phyloP scores from a whole-genome alignment of 2,329 filamentous ascomycete genomes.

The Apiospora sp. region DNA sequence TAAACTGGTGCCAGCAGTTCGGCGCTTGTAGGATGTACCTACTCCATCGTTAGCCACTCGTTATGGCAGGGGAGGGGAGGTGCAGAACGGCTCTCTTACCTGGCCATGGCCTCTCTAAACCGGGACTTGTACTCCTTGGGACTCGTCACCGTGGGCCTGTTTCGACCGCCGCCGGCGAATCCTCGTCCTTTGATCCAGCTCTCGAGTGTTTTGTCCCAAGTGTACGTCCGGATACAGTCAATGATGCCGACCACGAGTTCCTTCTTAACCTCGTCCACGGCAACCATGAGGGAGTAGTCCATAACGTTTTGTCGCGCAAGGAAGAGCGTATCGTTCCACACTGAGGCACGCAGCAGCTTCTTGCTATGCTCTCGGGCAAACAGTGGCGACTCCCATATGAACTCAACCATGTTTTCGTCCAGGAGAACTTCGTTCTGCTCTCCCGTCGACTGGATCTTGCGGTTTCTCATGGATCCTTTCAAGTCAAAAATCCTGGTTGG shows the following conservation, averaged over 20 bases:
- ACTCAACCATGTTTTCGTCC: constrained; percentile 99
- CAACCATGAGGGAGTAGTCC: constrained; percentile 99
- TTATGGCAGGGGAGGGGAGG: not conserved
- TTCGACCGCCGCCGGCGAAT: constrained; percentile 77
- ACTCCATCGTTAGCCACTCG: not conserved
- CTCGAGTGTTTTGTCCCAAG: constrained; percentile 99
- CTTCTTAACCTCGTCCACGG: constrained; percentile 87
- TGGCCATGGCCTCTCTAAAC: constrained; percentile 95
- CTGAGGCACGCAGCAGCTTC: constrained; percentile 87
- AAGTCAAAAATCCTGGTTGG: constrained; percentile 93
- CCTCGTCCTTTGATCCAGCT: constrained; percentile 99
- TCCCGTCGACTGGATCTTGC: constrained; percentile 94
- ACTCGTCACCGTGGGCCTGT: constrained; percentile 93
- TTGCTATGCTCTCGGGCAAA: constrained; percentile 97
- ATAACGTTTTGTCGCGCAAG: constrained; percentile 95
- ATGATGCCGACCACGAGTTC: constrained; percentile 98
- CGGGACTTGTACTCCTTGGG: constrained; percentile 97
- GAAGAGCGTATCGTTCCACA: constrained; percentile 98
- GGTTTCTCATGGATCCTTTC: constrained; percentile 98
- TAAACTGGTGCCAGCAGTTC: constrained; percentile 79
- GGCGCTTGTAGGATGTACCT: constrained; percentile 78
- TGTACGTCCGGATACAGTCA: constrained; percentile 97
- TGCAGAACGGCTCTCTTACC: constrained; percentile 56
- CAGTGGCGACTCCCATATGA: constrained; percentile 95
- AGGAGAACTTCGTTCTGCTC: constrained; percentile 96